Conservation (phyloP, 768 basidiomycete genomes). For the Kwoniella sp. region DNA sequence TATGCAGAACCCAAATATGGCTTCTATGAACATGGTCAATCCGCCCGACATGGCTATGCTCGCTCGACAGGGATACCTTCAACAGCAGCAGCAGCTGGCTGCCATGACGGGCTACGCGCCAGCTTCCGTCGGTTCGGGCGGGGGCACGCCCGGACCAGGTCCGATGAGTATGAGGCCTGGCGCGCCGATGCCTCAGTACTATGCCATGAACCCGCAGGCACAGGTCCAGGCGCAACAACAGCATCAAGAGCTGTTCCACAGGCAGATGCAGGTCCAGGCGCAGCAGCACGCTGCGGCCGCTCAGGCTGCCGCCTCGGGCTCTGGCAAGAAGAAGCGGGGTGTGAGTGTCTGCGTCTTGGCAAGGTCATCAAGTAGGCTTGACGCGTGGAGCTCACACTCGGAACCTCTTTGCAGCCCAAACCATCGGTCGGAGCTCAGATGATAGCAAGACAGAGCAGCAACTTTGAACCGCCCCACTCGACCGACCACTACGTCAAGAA, state of each 20-base stretch:
- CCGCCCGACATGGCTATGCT: conserved; percentile 25
- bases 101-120: conserved; percentile 11
- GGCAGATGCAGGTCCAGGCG: neutral
- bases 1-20: too few species aligned
- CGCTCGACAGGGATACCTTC: conserved; percentile 24
- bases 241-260: neutral
- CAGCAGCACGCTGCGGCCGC: neutral
- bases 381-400: too few species aligned
- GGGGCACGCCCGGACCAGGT: conserved; percentile 1
- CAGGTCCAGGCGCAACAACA: conserved; percentile 12
- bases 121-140: conserved; percentile 1
- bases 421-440: conserved; percentile 11
- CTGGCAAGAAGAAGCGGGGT: conserved; percentile 19
- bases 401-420: conserved; percentile 6
- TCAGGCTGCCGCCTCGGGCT: neutral
- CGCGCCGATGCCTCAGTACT: neutral
- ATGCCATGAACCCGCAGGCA: conserved; percentile 12
- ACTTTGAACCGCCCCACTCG: conserved; percentile 13
- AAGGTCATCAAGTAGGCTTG: neutral
- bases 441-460: conserved; percentile 8
- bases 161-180: neutral
- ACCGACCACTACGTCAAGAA: conserved; percentile 24
- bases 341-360: conserved; percentile 12
- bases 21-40: conserved; percentile 12
- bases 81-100: conserved; percentile 22